Evolutionary conservation across 129 eudicot genomes (phyloP), one percentile per base, ranked within the genome.

Genomic region (Heracleum sosnowskyi): DNA sequence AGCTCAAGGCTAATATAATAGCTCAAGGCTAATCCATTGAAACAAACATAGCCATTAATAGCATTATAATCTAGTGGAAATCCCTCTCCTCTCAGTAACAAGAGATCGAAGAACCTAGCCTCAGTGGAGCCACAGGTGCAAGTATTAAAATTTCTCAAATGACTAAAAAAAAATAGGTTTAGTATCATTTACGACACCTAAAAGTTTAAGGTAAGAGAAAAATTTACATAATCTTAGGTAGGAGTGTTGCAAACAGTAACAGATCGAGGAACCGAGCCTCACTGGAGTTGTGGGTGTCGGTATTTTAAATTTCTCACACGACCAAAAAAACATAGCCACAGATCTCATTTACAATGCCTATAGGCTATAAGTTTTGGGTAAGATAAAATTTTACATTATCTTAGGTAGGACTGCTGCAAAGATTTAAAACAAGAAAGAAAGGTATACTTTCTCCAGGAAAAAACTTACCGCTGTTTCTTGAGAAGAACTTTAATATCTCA

Each of bases 401-500:
- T 16, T 49, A 16, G 7, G 57, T 18, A 49, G 53, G 53, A 46
- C 18, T 15, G 22, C 16, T 46, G 53, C 51, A 16, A 46, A 46
- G 47, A 44, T 11, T 4, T 0, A 47, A 17, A 31, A 53, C 4
- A 16, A 47, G 20, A 51, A 4, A 24, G 16, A 20, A 26, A 4
- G n/a, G n/a, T n/a, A n/a, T n/a, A n/a, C n/a, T n/a, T n/a, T n/a
- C n/a, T n/a, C n/a, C n/a, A n/a, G n/a, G n/a, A 46, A 7, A 11
- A 4, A 11, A 80, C 60, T 18, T 90, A 85, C 93, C 90, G 26
- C 77, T 77, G 22, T 84, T 86, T 78, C 99, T 82, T 29, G 99
- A 96, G 79, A 96, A 83, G 85, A 90, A 87, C 85, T 96, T 96
- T 87, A 96, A 85, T 79, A 96, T 84, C 91, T 96, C 99, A 69